Percentiles rank a stretch among this genome's conserved stretches.
Conservation (phyloP, 2,329 filamentous ascomycete genomes). For the Phialophora tarda region DNA sequence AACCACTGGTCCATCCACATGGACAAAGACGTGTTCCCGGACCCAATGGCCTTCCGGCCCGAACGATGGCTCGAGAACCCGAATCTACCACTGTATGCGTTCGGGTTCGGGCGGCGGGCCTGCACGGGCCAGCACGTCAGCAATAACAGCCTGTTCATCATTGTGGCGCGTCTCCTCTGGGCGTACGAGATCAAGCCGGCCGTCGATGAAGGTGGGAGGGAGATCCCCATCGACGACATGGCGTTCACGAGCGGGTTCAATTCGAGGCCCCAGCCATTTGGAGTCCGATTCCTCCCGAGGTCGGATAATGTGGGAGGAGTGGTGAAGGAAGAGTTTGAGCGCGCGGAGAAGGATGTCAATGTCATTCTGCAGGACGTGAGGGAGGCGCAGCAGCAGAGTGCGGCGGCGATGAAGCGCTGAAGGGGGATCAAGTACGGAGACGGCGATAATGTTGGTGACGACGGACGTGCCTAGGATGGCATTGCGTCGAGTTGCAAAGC, state of each 20-base stretch:
- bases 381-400: neutral
- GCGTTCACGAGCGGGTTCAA: constrained; percentile 36
- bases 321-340: neutral
- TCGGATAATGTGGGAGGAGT: constrained; percentile 32
- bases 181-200: neutral
- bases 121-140: constrained; percentile 42
- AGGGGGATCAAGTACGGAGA: no score
- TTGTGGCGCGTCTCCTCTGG: constrained; percentile 56
- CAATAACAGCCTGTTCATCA: constrained; percentile 53
- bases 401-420: neutral
- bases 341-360: constrained; percentile 12
- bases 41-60: constrained; percentile 50
- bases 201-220: neutral
- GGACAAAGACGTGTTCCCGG: constrained; percentile 49
- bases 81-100: constrained; percentile 48
- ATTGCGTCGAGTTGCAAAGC: no score
- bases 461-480: no score
- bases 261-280: constrained; percentile 28
- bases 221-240: constrained; percentile 60
- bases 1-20: constrained; percentile 54
- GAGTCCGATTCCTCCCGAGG: constrained; percentile 17
- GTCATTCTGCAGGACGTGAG: neutral
- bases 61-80: constrained; percentile 26
- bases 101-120: constrained; percentile 60
- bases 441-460: no score